Percentiles rank a stretch among this genome's conserved stretches.
Conservation (phyloP, 805 yeast genomes). For the Saccharomycopsis guyanensis region DNA sequence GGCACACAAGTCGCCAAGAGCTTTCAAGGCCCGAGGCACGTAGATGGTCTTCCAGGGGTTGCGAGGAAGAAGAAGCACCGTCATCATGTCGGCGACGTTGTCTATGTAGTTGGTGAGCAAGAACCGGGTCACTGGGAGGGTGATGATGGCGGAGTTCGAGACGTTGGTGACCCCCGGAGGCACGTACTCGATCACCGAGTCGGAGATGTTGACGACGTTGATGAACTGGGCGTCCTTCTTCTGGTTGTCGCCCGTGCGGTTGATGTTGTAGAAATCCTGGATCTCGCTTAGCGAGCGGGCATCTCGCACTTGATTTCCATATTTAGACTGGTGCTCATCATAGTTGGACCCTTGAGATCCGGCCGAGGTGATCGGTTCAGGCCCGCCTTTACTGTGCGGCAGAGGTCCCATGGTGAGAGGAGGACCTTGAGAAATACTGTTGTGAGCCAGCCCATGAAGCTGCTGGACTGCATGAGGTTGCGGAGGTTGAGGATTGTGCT, state of each 20-base stretch:
- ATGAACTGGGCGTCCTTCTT: constrained; percentile 3
- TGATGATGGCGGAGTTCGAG: constrained; percentile 26
- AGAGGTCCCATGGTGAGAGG: too few species aligned
- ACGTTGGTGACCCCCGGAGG: constrained; percentile 4
- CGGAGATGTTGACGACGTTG: not conserved
- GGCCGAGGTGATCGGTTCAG: too few species aligned
- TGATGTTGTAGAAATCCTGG: constrained; percentile 19
- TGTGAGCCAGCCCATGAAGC: too few species aligned
- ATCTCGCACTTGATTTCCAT: too few species aligned
- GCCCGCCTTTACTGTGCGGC: too few species aligned
- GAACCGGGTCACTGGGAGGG: constrained; percentile 65
- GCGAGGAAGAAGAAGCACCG: constrained; percentile 57
- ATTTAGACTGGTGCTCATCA: too few species aligned
- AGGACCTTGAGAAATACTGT: too few species aligned
- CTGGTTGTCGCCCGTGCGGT: constrained; percentile 3
- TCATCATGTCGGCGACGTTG: constrained; percentile 73
- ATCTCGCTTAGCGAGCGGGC: constrained; percentile 21
- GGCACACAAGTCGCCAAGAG: constrained; percentile 73
- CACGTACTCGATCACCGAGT: not conserved
- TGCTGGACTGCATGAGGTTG: too few species aligned
- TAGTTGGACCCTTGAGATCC: too few species aligned
- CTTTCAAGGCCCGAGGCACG: constrained; percentile 74
- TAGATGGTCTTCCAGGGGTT: constrained; percentile 89
- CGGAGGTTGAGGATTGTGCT: too few species aligned
- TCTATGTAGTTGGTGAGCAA: constrained; percentile 64